Evolutionary conservation across 2,329 filamentous ascomycete species (phyloP).

Genomic region (Thelonectria olida): DNA sequence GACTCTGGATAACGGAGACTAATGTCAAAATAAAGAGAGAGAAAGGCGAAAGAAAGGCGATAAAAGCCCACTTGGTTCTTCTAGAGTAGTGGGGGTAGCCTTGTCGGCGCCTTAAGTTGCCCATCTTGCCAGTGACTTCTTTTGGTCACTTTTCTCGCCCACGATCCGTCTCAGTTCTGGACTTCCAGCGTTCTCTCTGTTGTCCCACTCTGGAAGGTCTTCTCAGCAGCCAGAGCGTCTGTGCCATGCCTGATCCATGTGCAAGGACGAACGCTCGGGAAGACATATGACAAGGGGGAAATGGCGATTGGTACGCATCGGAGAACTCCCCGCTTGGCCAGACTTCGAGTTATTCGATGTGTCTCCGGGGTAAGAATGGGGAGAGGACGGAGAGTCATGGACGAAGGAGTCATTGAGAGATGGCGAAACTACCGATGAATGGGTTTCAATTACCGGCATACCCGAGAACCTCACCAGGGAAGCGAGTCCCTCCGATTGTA

Average conservation of each 20-base stretch:
- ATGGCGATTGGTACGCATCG: slow-evolving; percentile 5
- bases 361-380: slow-evolving; percentile 32
- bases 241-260: slow-evolving; percentile 14
- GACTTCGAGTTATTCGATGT: slow-evolving; percentile 7
- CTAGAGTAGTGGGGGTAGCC: neutral
- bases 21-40: neutral
- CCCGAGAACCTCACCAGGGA: neutral
- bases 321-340: neutral
- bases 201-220: neutral
- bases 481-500: neutral
- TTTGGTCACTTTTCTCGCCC: neutral
- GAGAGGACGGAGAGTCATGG: neutral
- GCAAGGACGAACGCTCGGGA: neutral
- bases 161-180: neutral
- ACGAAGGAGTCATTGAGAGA: neutral
- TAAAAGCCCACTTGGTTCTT: neutral
- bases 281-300: slow-evolving; percentile 5
- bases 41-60: neutral
- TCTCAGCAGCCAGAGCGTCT: slow-evolving; percentile 5
- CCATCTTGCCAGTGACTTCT: no score
- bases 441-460: slow-evolving; percentile 17
- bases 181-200: neutral
- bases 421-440: slow-evolving; percentile 7
- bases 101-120: no score
- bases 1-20: neutral